These are phyloP conservation scores for Solanum pennellii DNA, from an alignment of 257 asterid species.

Conservation along the genomic window DNA sequence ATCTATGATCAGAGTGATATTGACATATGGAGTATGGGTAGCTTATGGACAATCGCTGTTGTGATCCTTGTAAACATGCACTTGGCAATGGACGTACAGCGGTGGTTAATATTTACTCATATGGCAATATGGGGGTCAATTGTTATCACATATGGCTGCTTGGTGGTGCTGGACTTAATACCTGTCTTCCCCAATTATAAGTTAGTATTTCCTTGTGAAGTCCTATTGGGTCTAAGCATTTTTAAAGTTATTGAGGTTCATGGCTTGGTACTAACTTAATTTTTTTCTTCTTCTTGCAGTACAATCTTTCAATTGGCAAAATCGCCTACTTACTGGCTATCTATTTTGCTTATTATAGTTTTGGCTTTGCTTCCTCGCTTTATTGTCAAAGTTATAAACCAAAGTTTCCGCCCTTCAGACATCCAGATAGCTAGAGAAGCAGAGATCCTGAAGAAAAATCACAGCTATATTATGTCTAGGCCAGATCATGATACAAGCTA, in stretches of 20 bases:
- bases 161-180: conserved; percentile 54
- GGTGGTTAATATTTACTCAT: conserved; percentile 79
- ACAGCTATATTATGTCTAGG: conserved; percentile 27
- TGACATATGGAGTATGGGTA: conserved; percentile 98
- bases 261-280: not conserved
- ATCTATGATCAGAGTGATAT: conserved; percentile 63
- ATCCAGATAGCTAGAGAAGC: conserved; percentile 95
- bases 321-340: conserved; percentile 79
- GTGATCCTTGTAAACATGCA: conserved; percentile 81
- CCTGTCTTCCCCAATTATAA: conserved; percentile 71
- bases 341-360: conserved; percentile 63
- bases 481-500: conserved; percentile 36
- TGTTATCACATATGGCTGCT: conserved; percentile 29
- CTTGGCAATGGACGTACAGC: conserved; percentile 91
- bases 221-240: not conserved
- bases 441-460: conserved; percentile 54
- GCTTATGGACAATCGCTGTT: conserved; percentile 95
- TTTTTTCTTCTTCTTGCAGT: conserved; percentile 36
- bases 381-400: conserved; percentile 51
- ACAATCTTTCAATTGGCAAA: conserved; percentile 72
- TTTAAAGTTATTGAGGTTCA: not conserved
- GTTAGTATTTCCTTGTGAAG: conserved; percentile 35
- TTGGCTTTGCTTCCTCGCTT: conserved; percentile 93
- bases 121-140: conserved; percentile 91
- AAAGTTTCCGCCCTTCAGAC: conserved; percentile 85